A percentile compares a stretch with the other conserved stretches of the same genome.
Evolutionary conservation across 2,329 filamentous ascomycete genomes (phyloP).

Genomic region (Trichoderma sp.): DNA sequence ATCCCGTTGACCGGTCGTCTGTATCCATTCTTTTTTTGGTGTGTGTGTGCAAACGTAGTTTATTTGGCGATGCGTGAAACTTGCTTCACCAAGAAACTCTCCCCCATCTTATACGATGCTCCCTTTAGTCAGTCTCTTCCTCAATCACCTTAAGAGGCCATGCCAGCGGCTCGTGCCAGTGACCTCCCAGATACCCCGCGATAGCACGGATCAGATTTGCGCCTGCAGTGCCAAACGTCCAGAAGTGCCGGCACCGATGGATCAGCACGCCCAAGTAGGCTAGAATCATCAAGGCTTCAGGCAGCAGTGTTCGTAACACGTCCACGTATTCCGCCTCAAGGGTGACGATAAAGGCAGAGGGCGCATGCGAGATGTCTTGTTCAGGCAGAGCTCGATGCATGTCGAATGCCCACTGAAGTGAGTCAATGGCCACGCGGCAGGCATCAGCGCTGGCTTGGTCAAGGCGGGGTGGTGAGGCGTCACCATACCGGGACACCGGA

Average conservation of each 20-base stretch:
- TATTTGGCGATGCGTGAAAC: not conserved
- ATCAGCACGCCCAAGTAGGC: slow-evolving; percentile 50
- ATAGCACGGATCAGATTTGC: slow-evolving; percentile 33
- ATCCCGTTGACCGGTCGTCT: not conserved
- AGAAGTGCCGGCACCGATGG: slow-evolving; percentile 39
- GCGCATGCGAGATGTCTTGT: slow-evolving; percentile 30
- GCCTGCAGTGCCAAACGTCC: slow-evolving; percentile 39
- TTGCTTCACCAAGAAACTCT: not conserved
- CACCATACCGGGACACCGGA: slow-evolving; percentile 30
- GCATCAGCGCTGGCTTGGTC: slow-evolving; percentile 28
- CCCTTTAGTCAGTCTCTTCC: slow-evolving; percentile 27
- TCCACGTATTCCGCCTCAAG: slow-evolving; percentile 36
- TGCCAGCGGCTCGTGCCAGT: slow-evolving; percentile 33
- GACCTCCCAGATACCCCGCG: slow-evolving; percentile 32
- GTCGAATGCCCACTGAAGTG: slow-evolving; percentile 37
- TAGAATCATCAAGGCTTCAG: slow-evolving; percentile 45
- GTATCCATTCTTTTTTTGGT: not conserved
- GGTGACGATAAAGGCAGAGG: slow-evolving; percentile 33
- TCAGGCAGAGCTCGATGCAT: slow-evolving; percentile 28
- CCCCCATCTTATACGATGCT: not conserved
- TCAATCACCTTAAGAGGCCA: slow-evolving; percentile 36
- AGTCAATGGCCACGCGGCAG: slow-evolving; percentile 30
- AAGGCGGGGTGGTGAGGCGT: slow-evolving; percentile 22
- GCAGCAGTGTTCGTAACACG: slow-evolving; percentile 34
- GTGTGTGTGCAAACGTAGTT: not conserved